Evolutionary conservation across 2,329 filamentous ascomycete species (phyloP).

Genomic region (Blastomyces percursus): DNA sequence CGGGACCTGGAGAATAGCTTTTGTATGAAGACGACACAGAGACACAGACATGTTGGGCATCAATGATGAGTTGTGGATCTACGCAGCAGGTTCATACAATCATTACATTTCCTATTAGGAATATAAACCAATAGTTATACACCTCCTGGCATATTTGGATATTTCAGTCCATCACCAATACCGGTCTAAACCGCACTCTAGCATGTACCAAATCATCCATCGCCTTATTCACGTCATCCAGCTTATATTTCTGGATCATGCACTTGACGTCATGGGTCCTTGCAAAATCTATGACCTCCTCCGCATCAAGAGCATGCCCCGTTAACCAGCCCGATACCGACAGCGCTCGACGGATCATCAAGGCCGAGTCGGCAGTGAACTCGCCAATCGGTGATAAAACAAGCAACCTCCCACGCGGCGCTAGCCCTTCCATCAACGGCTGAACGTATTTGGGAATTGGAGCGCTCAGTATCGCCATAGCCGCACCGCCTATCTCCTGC

Average conservation of each 20-base stretch:
- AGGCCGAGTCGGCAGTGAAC: conserved; percentile 9
- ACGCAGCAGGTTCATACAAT: neutral
- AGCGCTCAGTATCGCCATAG: conserved; percentile 29
- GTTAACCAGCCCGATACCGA: conserved; percentile 43
- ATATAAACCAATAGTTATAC: neutral
- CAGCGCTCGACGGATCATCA: conserved; percentile 34
- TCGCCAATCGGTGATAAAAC: conserved; percentile 22
- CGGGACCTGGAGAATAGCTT: neutral
- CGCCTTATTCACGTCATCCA: conserved; percentile 41
- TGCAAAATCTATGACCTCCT: conserved; percentile 44
- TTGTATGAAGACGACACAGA: neutral
- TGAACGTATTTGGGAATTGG: conserved; percentile 26
- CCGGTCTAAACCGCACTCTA: conserved; percentile 42
- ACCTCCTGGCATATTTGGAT: neutral
- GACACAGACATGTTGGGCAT: neutral
- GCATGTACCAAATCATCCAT: conserved; percentile 40
- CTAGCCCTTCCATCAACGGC: conserved; percentile 26
- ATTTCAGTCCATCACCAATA: conserved; percentile 36
- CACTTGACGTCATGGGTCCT: conserved; percentile 39
- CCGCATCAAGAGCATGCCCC: conserved; percentile 43
- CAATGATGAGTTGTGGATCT: neutral
- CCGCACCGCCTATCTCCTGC: conserved; percentile 28
- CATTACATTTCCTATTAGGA: neutral
- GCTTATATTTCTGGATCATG: conserved; percentile 43
- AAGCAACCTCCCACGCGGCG: conserved; percentile 26